phyloP scores from a whole-genome alignment of 495 filamentous ascomycete species.

The Penicillium maclennaniae region DNA sequence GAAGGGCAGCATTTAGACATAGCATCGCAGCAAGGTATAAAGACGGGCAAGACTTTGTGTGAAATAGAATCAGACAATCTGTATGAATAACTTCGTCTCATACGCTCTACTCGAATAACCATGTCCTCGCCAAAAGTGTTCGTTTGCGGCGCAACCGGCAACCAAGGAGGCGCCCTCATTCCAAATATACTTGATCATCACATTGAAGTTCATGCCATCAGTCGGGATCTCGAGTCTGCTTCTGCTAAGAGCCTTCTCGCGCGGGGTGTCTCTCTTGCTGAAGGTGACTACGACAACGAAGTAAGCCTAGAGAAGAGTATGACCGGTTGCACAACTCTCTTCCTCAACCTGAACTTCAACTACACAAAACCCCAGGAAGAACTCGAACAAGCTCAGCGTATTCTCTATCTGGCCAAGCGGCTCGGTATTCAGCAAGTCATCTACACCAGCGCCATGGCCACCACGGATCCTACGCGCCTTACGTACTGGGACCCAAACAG shows the following conservation, averaged over 20 bases:
- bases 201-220: conserved; percentile 39
- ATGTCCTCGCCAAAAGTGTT: conserved; percentile 35
- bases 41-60: background rate
- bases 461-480: conserved; percentile 21
- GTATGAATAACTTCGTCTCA: background rate
- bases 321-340: conserved; percentile 41
- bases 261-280: conserved; percentile 36
- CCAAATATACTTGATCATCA: conserved; percentile 33
- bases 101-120: conserved; percentile 17
- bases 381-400: conserved; percentile 29
- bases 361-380: conserved; percentile 22
- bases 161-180: conserved; percentile 43
- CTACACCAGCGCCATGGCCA: conserved; percentile 35
- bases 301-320: conserved; percentile 31
- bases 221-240: conserved; percentile 32
- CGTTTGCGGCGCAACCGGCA: conserved; percentile 47
- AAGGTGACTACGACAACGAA: conserved; percentile 41
- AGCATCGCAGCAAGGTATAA: background rate
- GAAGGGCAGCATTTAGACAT: background rate
- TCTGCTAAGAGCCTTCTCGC: conserved; percentile 31
- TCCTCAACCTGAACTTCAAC: conserved; percentile 44
- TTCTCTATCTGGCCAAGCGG: conserved; percentile 41
- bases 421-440: conserved; percentile 38
- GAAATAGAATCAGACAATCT: background rate
- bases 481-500: conserved; percentile 21